A percentile compares a stretch with the other conserved stretches of the same genome.
phyloP scores from a whole-genome alignment of 2,329 filamentous ascomycete species.

The Leptographium radiaticola region DNA sequence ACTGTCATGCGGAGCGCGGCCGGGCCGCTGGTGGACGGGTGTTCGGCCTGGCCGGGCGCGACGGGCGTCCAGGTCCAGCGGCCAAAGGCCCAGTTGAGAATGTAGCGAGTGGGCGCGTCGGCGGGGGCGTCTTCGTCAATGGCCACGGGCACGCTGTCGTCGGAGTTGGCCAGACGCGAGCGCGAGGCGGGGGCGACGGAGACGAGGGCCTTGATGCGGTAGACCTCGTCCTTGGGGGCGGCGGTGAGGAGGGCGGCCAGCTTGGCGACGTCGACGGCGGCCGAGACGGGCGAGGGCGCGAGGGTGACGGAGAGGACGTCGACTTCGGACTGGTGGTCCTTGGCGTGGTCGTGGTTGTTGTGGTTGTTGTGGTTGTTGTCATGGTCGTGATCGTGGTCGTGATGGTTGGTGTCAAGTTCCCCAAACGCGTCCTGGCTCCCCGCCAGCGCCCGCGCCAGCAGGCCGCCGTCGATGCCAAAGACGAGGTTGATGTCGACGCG shows the following conservation, averaged over 20 bases:
- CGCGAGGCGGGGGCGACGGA: constrained; percentile 25
- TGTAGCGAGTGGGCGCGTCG: constrained; percentile 44
- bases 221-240: constrained; percentile 86
- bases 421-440: constrained; percentile 36
- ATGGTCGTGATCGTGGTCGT: constrained; percentile 24
- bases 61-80: constrained; percentile 77
- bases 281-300: constrained; percentile 5
- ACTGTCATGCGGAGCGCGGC: constrained; percentile 56
- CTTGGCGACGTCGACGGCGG: constrained; percentile 38
- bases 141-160: constrained; percentile 16
- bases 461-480: constrained; percentile 75
- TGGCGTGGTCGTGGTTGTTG: constrained; percentile 28
- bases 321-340: constrained; percentile 69
- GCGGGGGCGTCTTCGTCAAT: neutral
- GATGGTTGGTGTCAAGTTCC: constrained; percentile 19
- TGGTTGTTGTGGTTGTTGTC: constrained; percentile 23
- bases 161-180: constrained; percentile 37
- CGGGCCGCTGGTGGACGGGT: constrained; percentile 38
- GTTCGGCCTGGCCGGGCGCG: constrained; percentile 28
- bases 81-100: constrained; percentile 96
- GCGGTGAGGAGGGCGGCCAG: constrained; percentile 54
- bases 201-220: constrained; percentile 73
- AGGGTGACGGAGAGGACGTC: constrained; percentile 81
- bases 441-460: constrained; percentile 32
- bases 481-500: constrained; percentile 66